Conservation (phyloP, 306 rosid species). For the Casuarina equisetifolia region DNA sequence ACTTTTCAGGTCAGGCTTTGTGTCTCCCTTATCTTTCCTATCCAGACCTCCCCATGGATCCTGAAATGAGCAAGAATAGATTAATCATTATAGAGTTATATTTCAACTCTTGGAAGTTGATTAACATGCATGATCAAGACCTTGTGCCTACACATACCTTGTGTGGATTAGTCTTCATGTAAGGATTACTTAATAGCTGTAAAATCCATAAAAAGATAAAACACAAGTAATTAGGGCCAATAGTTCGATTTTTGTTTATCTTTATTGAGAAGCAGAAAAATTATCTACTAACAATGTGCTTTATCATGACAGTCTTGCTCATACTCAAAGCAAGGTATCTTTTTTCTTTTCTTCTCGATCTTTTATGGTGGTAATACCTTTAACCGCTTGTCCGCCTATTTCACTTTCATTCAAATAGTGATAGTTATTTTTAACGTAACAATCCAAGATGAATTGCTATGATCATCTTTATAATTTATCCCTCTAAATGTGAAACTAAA, state of each 20-base stretch:
- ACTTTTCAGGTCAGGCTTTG: constrained; percentile 58
- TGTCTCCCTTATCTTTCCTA: constrained; percentile 58
- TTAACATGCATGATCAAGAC: background rate
- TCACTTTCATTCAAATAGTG: background rate
- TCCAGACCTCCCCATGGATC: constrained; percentile 72
- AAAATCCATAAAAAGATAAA: constrained; percentile 4
- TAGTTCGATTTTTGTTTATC: background rate
- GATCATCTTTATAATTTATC: too few species aligned
- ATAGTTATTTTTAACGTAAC: too few species aligned
- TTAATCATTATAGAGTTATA: background rate
- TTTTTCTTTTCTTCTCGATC: too few species aligned
- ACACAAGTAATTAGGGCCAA: background rate
- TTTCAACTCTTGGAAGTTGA: background rate
- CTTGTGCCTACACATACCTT: constrained; percentile 41
- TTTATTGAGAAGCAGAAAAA: background rate
- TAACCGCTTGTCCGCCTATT: background rate
- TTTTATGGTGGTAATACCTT: background rate
- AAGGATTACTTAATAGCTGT: constrained; percentile 80
- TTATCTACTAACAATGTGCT: background rate
- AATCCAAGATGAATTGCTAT: too few species aligned
- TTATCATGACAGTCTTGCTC: background rate
- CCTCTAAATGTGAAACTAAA: too few species aligned
- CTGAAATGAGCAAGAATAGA: constrained; percentile 25
- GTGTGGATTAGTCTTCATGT: constrained; percentile 64
- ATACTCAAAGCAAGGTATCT: background rate